Evolutionary conservation across 441 rosid genomes (phyloP), one percentile per base, ranked within the genome.

Genomic region (Pelargonium fulgidum): DNA sequence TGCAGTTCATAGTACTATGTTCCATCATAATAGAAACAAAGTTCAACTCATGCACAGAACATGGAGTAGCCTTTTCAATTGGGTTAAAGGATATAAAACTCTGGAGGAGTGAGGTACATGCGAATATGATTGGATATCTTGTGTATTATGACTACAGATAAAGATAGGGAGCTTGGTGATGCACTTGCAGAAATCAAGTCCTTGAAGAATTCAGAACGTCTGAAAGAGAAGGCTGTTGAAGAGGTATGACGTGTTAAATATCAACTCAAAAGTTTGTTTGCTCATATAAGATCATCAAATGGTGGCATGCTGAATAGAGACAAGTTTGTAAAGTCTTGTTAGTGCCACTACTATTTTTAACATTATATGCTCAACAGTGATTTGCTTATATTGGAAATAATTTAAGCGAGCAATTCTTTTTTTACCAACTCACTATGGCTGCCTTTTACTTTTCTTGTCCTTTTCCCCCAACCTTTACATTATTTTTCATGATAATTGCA

Each of bases 161-260:
- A 76, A 64, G 79, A 76, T 47, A 76, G 79, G 61, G 79, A 76
- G 64, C 67, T 76, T 56, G 79, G 75, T 63, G 79, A 76, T 64
- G 75, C 79, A 64, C 68, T 61, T 64, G 79, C 75, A 44, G 79
- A 76, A 72, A 71, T 67, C 39, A 76, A 58, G 64, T 70, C 75
- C 64, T 68, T 76, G 62, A 76, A 65, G 69, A 71, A 71, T 16
- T 76, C 79, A 7, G 75, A 76, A 56, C 75, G 79, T 29, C 75
- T 76, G 61, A 76, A 71, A 48, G 75, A 76, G 79, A 71, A 47
- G 61, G 79, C 75, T 33, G 79, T 76, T 62, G 79, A 76, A 76
- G 79, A 76, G 79, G 79, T 76, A 65, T 17, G 42, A 11, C 29
- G 44, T 3, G 62, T 12, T 12, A 3, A 3, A 1, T 48, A 48